A percentile compares a stretch with the other conserved stretches of the same genome.
Evolutionary conservation across 2,329 filamentous ascomycete species (phyloP).

Genomic region (Helotiales sp.): DNA sequence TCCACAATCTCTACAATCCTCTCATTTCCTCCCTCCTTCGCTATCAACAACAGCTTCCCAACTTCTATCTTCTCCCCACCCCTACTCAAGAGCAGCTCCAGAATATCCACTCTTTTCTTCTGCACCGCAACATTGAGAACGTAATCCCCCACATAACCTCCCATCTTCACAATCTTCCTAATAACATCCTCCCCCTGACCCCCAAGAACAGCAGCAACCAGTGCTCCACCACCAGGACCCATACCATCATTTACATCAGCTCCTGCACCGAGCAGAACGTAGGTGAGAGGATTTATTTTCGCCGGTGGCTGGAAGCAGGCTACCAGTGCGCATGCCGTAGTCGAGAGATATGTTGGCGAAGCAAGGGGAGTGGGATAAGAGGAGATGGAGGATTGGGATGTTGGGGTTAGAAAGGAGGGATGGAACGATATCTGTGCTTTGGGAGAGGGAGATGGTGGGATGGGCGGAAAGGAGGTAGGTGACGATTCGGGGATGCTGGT

Average conservation of each 20-base stretch:
- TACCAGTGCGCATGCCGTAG: background rate
- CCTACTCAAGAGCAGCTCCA: background rate
- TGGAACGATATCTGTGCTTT: background rate
- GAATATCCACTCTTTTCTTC: background rate
- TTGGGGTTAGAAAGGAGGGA: background rate
- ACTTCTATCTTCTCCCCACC: background rate
- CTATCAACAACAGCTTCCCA: background rate
- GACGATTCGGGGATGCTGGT: background rate
- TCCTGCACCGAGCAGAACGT: background rate
- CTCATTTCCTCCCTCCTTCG: background rate
- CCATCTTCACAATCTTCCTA: background rate
- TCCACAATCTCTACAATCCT: background rate
- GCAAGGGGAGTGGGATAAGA: background rate
- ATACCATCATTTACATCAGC: conserved; percentile 2
- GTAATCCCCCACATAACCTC: background rate
- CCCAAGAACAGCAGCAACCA: background rate
- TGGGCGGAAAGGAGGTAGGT: background rate
- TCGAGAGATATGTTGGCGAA: background rate
- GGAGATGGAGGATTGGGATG: background rate
- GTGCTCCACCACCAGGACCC: background rate
- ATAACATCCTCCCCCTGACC: background rate
- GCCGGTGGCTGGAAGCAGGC: background rate
- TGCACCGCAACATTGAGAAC: background rate
- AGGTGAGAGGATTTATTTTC: background rate
- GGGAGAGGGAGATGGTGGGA: background rate